Evolutionary conservation across 306 rosid genomes (phyloP).

Genomic region (Prunus mira): DNA sequence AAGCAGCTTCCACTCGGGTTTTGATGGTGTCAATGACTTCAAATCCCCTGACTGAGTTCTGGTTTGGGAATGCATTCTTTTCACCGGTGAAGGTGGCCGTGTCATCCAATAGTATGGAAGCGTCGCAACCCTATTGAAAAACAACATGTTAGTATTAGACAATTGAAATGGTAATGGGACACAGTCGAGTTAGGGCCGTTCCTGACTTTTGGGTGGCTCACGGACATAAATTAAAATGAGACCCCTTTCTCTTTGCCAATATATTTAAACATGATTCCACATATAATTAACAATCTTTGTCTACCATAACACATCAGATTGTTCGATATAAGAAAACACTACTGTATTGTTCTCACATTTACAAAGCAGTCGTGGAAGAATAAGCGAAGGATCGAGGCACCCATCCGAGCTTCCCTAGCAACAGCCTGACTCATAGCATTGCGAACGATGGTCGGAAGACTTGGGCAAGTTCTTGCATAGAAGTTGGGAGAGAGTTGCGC

Average conservation of each 20-base stretch:
- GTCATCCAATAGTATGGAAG: constrained; percentile 62
- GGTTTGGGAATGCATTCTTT: constrained; percentile 61
- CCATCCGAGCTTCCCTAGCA: constrained; percentile 44
- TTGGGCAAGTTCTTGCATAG: constrained; percentile 55
- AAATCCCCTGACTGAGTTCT: constrained; percentile 56
- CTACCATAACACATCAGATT: not conserved
- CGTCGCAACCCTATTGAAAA: constrained; percentile 69
- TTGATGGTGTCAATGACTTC: constrained; percentile 77
- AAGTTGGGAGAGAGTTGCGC: constrained; percentile 61
- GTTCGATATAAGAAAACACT: not conserved
- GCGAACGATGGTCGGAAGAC: constrained; percentile 45
- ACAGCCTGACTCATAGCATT: constrained; percentile 43
- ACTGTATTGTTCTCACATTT: constrained; percentile 29
- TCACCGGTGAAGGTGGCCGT: constrained; percentile 57
- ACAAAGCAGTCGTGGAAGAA: constrained; percentile 94
- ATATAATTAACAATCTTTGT: too few relatives aligned
- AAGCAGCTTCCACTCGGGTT: constrained; percentile 60
- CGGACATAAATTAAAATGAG: too few relatives aligned
- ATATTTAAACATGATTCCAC: not conserved
- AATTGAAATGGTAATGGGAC: not conserved
- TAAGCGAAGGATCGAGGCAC: constrained; percentile 75
- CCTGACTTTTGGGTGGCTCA: too few relatives aligned
- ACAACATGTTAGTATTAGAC: not conserved
- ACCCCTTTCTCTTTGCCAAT: too few relatives aligned
- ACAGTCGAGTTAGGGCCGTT: too few relatives aligned